phyloP scores from a whole-genome alignment of 2,329 filamentous ascomycete genomes.

The Aspergillus ochraceoroseus region DNA sequence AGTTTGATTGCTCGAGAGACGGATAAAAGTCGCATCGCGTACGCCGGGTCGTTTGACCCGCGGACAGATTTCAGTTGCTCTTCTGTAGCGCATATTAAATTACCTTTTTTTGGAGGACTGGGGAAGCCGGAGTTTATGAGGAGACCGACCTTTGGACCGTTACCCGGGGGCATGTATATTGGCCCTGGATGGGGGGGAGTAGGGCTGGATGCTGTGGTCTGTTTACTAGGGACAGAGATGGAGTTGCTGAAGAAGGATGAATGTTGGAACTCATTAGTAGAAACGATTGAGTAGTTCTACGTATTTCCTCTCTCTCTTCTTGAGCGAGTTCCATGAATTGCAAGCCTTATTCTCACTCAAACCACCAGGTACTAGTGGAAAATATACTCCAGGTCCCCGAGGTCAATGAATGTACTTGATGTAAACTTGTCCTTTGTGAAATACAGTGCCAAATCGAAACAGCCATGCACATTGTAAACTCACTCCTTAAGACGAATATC shows the following conservation, averaged over 20 bases:
- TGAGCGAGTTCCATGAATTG: too few relatives aligned
- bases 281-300: constrained; percentile 10
- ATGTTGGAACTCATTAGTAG: constrained; percentile 10
- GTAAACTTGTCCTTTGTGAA: too few relatives aligned
- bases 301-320: neutral
- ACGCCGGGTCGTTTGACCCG: constrained; percentile 16
- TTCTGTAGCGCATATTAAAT: constrained; percentile 15
- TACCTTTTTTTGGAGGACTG: constrained; percentile 13
- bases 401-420: too few relatives aligned
- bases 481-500: constrained; percentile 1
- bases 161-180: constrained; percentile 17
- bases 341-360: too few relatives aligned
- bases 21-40: constrained; percentile 18
- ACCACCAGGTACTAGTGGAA: too few relatives aligned
- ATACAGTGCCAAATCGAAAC: too few relatives aligned
- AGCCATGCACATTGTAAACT: neutral
- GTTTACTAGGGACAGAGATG: constrained; percentile 15
- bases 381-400: too few relatives aligned
- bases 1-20: constrained; percentile 16
- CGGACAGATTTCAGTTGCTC: constrained; percentile 15
- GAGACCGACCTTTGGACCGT: constrained; percentile 10
- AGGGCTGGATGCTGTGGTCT: constrained; percentile 16
- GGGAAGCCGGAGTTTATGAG: constrained; percentile 11
- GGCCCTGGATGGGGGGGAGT: constrained; percentile 6
- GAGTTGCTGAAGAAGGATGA: constrained; percentile 8